Base-by-base conservation (phyloP, 345 rosid genomes). In the Adansonia digitata region DNA sequence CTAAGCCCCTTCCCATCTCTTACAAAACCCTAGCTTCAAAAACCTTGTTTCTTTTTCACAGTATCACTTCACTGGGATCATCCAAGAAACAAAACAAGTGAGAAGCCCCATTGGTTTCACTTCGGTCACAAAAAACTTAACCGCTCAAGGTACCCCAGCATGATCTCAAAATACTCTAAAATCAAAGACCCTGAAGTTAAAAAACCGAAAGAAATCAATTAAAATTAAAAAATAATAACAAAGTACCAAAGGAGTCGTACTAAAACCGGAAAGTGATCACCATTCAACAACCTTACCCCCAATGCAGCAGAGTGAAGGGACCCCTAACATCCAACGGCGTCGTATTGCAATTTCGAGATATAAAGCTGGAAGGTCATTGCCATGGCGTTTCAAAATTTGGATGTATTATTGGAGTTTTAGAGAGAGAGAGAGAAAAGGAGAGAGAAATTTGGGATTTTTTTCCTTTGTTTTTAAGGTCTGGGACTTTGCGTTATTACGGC, bases 1-100 rank as follows among this genome's bases (percentile, higher is more conserved):
- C 75, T 85, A 86, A 60, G 7, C 85, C 83, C 56, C 75, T 75
- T 62, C 63, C 81, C 91, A 90, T 81, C 74, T 59, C 66, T 71
- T 29, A 52, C 72, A 53, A 73, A 53, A 61, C 78, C 81, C 66
- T 62, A 70, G 20, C 15, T 70, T 62, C n/a, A 51, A 81, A 62
- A 62, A 29, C n/a, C n/a, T n/a, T n/a, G n/a, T n/a, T n/a, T n/a
- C n/a, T n/a, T n/a, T n/a, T n/a, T n/a, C n/a, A n/a, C n/a, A n/a
- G 0, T 22, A 55, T 24, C 61, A 24, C 0, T 11, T 55, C 6
- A 11, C 31, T 29, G 15, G 61, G 22, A 55, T 22, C 61, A 55
- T 24, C 1, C 31, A 5, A n/a, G n/a, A n/a, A n/a, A n/a, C n/a
- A 24, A 55, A 55, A 24, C 31, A 55, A 55, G 1, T 22, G 24